phyloP scores from a whole-genome alignment of 2,329 filamentous ascomycete species.

The Reticulascus tulasneorum region DNA sequence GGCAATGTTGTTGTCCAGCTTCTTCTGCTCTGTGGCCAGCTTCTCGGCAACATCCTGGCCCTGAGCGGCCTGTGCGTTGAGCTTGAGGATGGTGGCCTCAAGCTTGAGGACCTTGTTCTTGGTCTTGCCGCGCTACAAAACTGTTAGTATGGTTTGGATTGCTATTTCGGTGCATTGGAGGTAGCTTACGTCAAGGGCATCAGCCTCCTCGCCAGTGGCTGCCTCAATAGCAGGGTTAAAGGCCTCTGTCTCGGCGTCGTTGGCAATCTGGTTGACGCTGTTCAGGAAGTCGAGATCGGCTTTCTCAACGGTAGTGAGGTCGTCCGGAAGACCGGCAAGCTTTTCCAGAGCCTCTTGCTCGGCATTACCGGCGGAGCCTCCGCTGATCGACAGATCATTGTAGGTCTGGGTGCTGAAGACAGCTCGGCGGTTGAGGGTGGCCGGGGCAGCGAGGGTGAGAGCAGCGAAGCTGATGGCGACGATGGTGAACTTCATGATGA shows the following conservation, averaged over 20 bases:
- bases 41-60: slow-evolving; percentile 41
- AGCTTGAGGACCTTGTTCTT: slow-evolving; percentile 60
- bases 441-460: slow-evolving; percentile 23
- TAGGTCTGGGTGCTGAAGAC: slow-evolving; percentile 33
- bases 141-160: not conserved
- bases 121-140: slow-evolving; percentile 45
- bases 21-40: slow-evolving; percentile 43
- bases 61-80: slow-evolving; percentile 47
- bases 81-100: slow-evolving; percentile 45
- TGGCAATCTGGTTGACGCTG: slow-evolving; percentile 47
- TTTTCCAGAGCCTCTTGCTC: slow-evolving; percentile 37
- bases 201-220: slow-evolving; percentile 38
- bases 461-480: slow-evolving; percentile 21
- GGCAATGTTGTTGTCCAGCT: slow-evolving; percentile 50
- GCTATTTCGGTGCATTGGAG: not conserved
- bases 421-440: slow-evolving; percentile 18
- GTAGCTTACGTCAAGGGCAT: slow-evolving; percentile 40
- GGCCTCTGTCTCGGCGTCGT: slow-evolving; percentile 47
- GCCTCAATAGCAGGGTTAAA: slow-evolving; percentile 52
- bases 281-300: slow-evolving; percentile 46
- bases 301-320: slow-evolving; percentile 39
- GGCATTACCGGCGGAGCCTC: slow-evolving; percentile 41
- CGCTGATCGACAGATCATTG: slow-evolving; percentile 43
- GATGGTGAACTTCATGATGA: slow-evolving; percentile 31
- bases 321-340: slow-evolving; percentile 30